Evolutionary conservation across 2,329 filamentous ascomycete species (phyloP), one percentile per base, ranked within the genome.

Genomic region (Botryotinia narcissicola): DNA sequence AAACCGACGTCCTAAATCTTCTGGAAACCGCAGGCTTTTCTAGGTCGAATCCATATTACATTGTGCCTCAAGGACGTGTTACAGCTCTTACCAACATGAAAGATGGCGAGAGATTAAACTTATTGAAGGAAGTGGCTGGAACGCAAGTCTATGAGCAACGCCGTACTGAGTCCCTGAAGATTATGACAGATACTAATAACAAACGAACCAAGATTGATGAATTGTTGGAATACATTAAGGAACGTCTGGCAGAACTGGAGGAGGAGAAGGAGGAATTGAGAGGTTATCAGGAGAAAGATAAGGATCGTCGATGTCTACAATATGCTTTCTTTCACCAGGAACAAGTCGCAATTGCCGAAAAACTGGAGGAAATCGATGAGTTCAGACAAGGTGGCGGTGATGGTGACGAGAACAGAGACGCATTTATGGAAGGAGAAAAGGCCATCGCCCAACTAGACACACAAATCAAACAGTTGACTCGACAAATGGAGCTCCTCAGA

Each of bases 51-150:
- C 96, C 96, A 40, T 99, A 98, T 86, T 99, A 99, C 82, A 99
- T 99, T 79, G 97, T 99, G 2, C 96, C 97, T 0, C 96, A 99
- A 82, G 96, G 96, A 71, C 94, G 96, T 80, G 95, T 99, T 74
- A 98, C 96, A 0, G 92, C 94, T 37, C 86, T 99, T 80, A 99
- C 96, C 62, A 99, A 98, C 82, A 99, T 99, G 96, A 98, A 98
- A 83, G 96, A 99, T 82, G 90, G 91, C 1, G 95, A 98, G 82
- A 90, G 96, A 70, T 84, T 99, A 75, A 95, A 92, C 77, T 85
- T 99, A 74, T 84, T 99, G 75, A 99, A 99, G 83, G 96, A 98
- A 81, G 96, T 99, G n/a, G 96, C 96, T 0, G 96, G 96, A 75
- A 99, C 96, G 12, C 94, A 98, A 80, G 94, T 98, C 62, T 99